phyloP scores from a whole-genome alignment of 768 basidiomycete species.

The Amanita thiersii region DNA sequence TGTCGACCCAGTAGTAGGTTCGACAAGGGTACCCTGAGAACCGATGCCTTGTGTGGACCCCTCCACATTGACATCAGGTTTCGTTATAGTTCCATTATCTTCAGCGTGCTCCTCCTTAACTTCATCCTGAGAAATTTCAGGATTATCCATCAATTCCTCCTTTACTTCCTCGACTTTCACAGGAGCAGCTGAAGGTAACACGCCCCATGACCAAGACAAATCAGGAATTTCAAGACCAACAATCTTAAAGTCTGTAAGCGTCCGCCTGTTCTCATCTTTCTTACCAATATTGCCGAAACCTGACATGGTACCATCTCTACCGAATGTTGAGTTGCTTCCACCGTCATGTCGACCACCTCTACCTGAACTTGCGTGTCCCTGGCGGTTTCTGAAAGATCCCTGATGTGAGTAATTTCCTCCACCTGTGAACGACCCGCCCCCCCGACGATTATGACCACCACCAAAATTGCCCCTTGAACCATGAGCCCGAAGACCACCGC shows the following conservation, averaged over 20 bases:
- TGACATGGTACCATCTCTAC: constrained; percentile 41
- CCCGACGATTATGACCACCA: constrained; percentile 53
- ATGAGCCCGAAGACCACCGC: constrained; percentile 50
- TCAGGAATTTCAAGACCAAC: constrained; percentile 80
- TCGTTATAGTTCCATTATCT: constrained; percentile 14
- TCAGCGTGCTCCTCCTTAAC: constrained; percentile 25
- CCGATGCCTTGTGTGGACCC: constrained; percentile 5
- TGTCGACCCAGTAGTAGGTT: constrained; percentile 18
- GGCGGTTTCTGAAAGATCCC: constrained; percentile 51
- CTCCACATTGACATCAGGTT: constrained; percentile 5
- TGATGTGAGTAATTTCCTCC: constrained; percentile 31
- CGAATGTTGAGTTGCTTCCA: constrained; percentile 29
- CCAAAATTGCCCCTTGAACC: constrained; percentile 61
- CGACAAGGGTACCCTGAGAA: constrained; percentile 18
- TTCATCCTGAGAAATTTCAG: constrained; percentile 21
- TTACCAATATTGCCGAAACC: constrained; percentile 49
- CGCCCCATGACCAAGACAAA: constrained; percentile 84
- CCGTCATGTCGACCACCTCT: constrained; percentile 35
- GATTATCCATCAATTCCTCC: constrained; percentile 20
- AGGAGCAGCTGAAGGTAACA: constrained; percentile 27
- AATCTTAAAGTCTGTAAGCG: constrained; percentile 97
- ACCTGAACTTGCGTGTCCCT: constrained; percentile 37
- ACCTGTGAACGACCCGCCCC: constrained; percentile 54
- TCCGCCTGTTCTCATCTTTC: constrained; percentile 84
- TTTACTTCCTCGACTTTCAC: constrained; percentile 26